Conservation (phyloP, 179 eudicot genomes). For the Corrigiola litoralis region DNA sequence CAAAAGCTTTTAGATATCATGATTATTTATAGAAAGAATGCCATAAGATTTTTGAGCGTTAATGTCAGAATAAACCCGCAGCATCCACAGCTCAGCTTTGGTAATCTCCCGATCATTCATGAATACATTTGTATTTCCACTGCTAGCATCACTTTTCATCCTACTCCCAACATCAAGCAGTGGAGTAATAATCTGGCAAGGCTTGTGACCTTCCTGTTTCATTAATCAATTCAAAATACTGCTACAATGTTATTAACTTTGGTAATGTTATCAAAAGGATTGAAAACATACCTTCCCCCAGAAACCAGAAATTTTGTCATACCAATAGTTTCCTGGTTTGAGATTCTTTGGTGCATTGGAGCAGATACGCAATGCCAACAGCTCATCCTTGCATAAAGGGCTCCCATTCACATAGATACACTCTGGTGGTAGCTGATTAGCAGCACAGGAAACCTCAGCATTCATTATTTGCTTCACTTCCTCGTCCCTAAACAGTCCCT, state of each 20-base stretch:
- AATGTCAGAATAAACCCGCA: too few relatives aligned
- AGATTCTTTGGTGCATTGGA: conserved; percentile 60
- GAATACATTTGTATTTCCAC: conserved; percentile 75
- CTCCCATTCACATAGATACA: conserved; percentile 58
- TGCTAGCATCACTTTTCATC: conserved; percentile 58
- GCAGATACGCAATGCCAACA: conserved; percentile 70
- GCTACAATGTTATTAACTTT: too few relatives aligned
- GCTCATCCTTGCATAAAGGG: conserved; percentile 68
- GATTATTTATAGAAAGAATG: too few relatives aligned
- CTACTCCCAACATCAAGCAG: conserved; percentile 66
- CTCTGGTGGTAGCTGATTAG: conserved; percentile 80
- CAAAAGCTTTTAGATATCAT: too few relatives aligned
- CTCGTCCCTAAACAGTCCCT: conserved; percentile 59
- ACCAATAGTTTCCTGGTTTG: conserved; percentile 81
- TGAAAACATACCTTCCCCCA: conserved; percentile 85
- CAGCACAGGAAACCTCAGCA: conserved; percentile 74
- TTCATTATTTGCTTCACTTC: conserved; percentile 88
- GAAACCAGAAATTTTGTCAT: conserved; percentile 77
- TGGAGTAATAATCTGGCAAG: conserved; percentile 64
- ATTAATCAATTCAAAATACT: conserved; percentile 28
- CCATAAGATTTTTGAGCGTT: too few relatives aligned
- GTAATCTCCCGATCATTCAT: conserved; percentile 84
- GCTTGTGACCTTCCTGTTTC: conserved; percentile 75
- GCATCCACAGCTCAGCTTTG: conserved; percentile 61
- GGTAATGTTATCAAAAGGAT: too few relatives aligned